These are phyloP conservation scores for Phaeosphaeriaceae sp. DNA, from an alignment of 2,329 filamentous ascomycete species.

Conservation along the genomic window DNA sequence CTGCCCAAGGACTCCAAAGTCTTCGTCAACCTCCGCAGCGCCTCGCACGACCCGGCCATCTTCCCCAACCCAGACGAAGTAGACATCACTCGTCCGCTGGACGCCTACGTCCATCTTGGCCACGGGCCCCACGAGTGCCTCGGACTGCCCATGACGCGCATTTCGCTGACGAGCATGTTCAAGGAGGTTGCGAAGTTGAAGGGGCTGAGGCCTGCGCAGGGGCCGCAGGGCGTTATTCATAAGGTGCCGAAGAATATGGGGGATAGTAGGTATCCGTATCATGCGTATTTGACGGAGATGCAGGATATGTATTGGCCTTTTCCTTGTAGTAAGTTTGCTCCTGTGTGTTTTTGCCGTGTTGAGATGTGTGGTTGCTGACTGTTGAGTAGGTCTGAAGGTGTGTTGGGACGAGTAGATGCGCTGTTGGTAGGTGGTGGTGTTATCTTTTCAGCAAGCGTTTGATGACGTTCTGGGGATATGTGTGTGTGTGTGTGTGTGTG, in stretches of 20 bases:
- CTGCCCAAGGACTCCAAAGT: slow-evolving; percentile 49
- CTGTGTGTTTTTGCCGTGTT: not conserved
- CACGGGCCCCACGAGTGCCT: slow-evolving; percentile 53
- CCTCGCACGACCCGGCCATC: slow-evolving; percentile 47
- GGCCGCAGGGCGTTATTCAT: slow-evolving; percentile 50
- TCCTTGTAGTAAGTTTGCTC: slow-evolving; percentile 52
- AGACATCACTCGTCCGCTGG: slow-evolving; percentile 47
- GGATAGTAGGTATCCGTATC: slow-evolving; percentile 45
- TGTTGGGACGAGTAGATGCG: slow-evolving; percentile 33
- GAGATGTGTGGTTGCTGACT: slow-evolving; percentile 12
- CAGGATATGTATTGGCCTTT: slow-evolving; percentile 57
- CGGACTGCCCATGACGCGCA: slow-evolving; percentile 51
- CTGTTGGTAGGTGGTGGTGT: not conserved
- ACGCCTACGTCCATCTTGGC: slow-evolving; percentile 54
- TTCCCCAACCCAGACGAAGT: slow-evolving; percentile 53
- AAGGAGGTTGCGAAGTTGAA: slow-evolving; percentile 51
- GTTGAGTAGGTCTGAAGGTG: slow-evolving; percentile 33
- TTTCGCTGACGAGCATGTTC: slow-evolving; percentile 55
- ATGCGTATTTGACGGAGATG: slow-evolving; percentile 56
- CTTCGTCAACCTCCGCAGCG: slow-evolving; percentile 53
- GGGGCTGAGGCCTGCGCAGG: slow-evolving; percentile 48
- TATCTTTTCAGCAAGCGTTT: slow-evolving; percentile 1
- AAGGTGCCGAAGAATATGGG: slow-evolving; percentile 48
- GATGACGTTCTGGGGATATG: slow-evolving; percentile 3
- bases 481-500: no score